phyloP scores from a whole-genome alignment of 768 basidiomycete species.

The Calocybe indica region DNA sequence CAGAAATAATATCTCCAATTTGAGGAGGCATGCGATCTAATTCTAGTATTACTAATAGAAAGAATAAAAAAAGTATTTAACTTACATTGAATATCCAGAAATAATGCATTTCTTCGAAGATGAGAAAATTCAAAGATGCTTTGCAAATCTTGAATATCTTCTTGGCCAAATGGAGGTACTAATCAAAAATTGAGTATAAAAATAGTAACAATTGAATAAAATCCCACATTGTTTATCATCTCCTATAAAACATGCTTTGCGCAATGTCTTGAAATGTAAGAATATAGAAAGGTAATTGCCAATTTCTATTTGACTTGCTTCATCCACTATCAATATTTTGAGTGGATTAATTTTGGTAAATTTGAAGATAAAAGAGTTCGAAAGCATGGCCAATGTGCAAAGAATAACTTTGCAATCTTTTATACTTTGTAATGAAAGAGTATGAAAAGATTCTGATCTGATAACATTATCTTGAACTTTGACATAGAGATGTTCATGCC shows the following conservation, averaged over 20 bases:
- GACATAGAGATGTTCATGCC: constrained; percentile 78
- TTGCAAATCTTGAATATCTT: constrained; percentile 54
- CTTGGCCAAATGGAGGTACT: constrained; percentile 83
- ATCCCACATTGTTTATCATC: constrained; percentile 60
- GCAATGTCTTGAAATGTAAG: constrained; percentile 28
- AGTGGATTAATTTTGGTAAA: constrained; percentile 36
- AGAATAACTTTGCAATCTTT: constrained; percentile 53
- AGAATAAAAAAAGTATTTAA: constrained; percentile 7
- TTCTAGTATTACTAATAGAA: constrained; percentile 3
- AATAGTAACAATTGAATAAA: constrained; percentile 6
- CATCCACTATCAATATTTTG: constrained; percentile 52
- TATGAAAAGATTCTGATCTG: constrained; percentile 32
- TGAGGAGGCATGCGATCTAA: constrained; percentile 82
- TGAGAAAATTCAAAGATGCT: constrained; percentile 78
- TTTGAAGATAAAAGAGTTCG: constrained; percentile 26
- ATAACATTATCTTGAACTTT: constrained; percentile 46
- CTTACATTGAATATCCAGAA: constrained; percentile 75
- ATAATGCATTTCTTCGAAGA: constrained; percentile 39
- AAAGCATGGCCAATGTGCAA: constrained; percentile 76
- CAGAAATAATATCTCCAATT: constrained; percentile 69
- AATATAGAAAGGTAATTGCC: constrained; percentile 43
- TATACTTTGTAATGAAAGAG: constrained; percentile 16
- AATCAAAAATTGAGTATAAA: constrained; percentile 8
- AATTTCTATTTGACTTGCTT: constrained; percentile 63
- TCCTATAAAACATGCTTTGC: constrained; percentile 59